phyloP scores from a whole-genome alignment of 352 stramenopile genomes.

The Globisporangium irregulare region DNA sequence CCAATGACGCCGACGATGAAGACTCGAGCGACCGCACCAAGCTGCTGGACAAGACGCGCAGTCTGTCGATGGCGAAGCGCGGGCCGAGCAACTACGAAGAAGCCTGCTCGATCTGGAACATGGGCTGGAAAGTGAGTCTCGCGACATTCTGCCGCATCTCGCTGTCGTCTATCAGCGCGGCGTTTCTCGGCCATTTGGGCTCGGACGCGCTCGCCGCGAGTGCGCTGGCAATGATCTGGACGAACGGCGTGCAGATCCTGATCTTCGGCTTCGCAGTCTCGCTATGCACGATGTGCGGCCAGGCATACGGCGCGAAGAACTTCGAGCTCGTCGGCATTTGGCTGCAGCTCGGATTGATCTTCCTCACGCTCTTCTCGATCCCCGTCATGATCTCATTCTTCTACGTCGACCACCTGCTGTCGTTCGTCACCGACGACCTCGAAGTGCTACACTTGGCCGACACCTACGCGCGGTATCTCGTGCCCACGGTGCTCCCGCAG shows the following conservation, averaged over 20 bases:
- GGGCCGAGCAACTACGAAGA: conserved; percentile 36
- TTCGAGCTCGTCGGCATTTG: conserved; percentile 73
- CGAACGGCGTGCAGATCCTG: conserved; percentile 71
- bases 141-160: conserved; percentile 81
- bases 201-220: conserved; percentile 69
- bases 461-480: conserved; percentile 57
- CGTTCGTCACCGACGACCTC: conserved; percentile 61
- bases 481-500: conserved; percentile 64
- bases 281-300: conserved; percentile 77
- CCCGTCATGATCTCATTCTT: conserved; percentile 81
- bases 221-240: conserved; percentile 77
- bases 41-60: conserved; percentile 11
- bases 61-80: neutral
- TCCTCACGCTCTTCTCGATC: conserved; percentile 63
- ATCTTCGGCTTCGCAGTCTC: conserved; percentile 79
- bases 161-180: conserved; percentile 73
- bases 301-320: conserved; percentile 80
- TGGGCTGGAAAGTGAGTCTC: conserved; percentile 83
- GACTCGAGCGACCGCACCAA: conserved; percentile 10
- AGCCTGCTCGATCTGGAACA: conserved; percentile 67
- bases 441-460: conserved; percentile 58
- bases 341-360: conserved; percentile 73
- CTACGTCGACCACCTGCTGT: conserved; percentile 71
- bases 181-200: conserved; percentile 75
- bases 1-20: neutral